Evolutionary conservation across 441 rosid species (phyloP), one percentile per base, ranked within the genome.

Genomic region (Corymbia citriodora): DNA sequence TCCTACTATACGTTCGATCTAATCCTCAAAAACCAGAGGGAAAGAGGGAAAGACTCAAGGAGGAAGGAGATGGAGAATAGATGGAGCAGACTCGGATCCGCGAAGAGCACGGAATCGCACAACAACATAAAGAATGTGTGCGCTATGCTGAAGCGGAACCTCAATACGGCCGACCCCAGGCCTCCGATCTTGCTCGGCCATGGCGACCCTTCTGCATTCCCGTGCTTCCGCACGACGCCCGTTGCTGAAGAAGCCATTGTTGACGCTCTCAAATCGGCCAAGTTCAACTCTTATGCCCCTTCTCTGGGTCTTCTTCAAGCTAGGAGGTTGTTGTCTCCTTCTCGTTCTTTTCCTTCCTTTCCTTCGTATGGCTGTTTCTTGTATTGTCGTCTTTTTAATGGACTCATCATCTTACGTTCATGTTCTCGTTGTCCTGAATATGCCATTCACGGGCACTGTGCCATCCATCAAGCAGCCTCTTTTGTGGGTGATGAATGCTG

Each of bases 131-230:
- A 17, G 45, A 31, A 16, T 18, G 79, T 68, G 79, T 31, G 45
- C 16, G 55, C 83, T 89, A 83, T 61, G 87, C 88, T 93, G 45
- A 91, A 87, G 21, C 91, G 55, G 57, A 91, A 90, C 29, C 50
- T 94, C 70, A 91, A 40, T 52, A 70, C 61, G 31, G 91, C 93
- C 2, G 89, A 93, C 21, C 72, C 88, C 54, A 94, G 93, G 91
- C 25, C 93, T 54, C 17, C 88, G 21, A 86, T 93, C 59, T 94
- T 93, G 63, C 95, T 95, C 4, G 95, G 94, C n/a, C 95, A 93
- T 74, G 96, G 96, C 54, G 95, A 95, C 92, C 97, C 96, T 49
- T 94, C 97, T 10, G 92, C 91, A 15, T 95, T 94, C 87, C 95
- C 95, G 10, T 91, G 94, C 91, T 96, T 93, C 87, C 92, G 94